Evolutionary conservation across 352 stramenopile species (phyloP), one percentile per base, ranked within the genome.

Genomic region (Globisporangium sylvaticum): DNA sequence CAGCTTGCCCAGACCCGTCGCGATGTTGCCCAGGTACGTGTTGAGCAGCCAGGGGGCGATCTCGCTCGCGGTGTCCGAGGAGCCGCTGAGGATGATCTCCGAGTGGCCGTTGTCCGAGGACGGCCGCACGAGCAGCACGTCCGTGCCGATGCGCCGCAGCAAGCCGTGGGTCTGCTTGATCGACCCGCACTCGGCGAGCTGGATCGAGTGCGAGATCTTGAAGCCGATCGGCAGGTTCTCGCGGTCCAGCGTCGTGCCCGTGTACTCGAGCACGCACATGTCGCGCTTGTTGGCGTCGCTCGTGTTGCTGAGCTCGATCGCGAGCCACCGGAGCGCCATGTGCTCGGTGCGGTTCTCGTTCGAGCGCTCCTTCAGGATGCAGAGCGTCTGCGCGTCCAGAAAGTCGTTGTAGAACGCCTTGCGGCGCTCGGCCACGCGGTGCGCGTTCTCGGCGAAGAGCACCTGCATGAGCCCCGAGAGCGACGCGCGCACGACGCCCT

Each of bases 231-330:
- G 77, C 50, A 78, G 69, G 25, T 72, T 77, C 37, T 89, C 78
- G 6, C 71, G 66, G 60, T 94, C 86, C 1, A 80, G 64, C 4
- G 83, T 82, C 54, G 88, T 74, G 15, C 85, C 86, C 9, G 84
- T 87, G 69, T 83, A 90, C 70, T 94, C 86, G 52, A 94, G 71
- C 46, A 82, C 74, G 70, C 82, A 90, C 77, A 85, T 85, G 68
- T 94, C 86, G 44, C 82, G 77, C 39, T 80, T 69, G 66, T 84
- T 72, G 48, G 79, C 70, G 27, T 80, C 77, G 37, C 72, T 82
- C 62, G 75, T 69, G 39, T 70, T 82, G 62, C 74, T 76, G 57
- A 91, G 62, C 58, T 86, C 81, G 58, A 87, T 78, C 34, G 84
- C 86, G 58, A 90, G 75, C 86, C 86, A 94, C 2, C 84, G 85